Base-by-base conservation (phyloP, 176 grass and related monocot species). In the Carex kokanica region DNA sequence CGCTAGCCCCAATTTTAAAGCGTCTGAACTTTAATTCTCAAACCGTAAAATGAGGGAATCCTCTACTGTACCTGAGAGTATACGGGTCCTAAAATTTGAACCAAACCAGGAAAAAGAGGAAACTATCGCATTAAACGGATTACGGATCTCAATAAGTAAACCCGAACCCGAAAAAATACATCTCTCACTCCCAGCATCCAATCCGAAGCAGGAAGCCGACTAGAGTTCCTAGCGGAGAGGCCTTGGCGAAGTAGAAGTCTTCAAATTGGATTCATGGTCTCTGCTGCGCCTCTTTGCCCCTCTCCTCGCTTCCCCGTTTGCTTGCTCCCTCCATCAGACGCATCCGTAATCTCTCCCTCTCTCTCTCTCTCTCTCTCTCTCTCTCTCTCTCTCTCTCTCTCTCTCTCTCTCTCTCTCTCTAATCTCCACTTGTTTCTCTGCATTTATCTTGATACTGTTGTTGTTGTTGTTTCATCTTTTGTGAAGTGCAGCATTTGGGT, bases 381-480 rank as follows among this genome's bases (percentile, higher is more conserved):
- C 36, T 38, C 36, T 38, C 36, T 38, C 36, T 38, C 36, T 38
- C 36, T 38, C 36, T 38, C 36, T 38, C 36, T 38, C 36, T 38
- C 36, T 60, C 25, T 80, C 77, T 40, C 78, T 14, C 27, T 4
- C 32, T 34, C 32, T 34, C 36, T 38, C 36, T 38, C 36, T 38
- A 38, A 38, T 38, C 5, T 64, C 14, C 15, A 27, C 0, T 64
- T 64, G 60, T 43, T 74, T 20, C 51, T 73, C 27, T 74, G 13
- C 18, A 38, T 56, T 63, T 11, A 41, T 18, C 18, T 32, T 34
- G 12, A 54, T 77, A 8, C 14, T 13, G 34, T 74, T 64, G 18
- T 49, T 29, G 41, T 83, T 64, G 27, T 60, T 31, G 41, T 83
- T 77, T 75, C 21, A 24, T 83, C 16, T 67, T 41, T 66, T n/a